A percentile compares a stretch with the other conserved stretches of the same genome.
These are phyloP conservation scores for Nicotiana sylvestris DNA, from an alignment of 257 asterid genomes.

Conservation along the genomic window DNA sequence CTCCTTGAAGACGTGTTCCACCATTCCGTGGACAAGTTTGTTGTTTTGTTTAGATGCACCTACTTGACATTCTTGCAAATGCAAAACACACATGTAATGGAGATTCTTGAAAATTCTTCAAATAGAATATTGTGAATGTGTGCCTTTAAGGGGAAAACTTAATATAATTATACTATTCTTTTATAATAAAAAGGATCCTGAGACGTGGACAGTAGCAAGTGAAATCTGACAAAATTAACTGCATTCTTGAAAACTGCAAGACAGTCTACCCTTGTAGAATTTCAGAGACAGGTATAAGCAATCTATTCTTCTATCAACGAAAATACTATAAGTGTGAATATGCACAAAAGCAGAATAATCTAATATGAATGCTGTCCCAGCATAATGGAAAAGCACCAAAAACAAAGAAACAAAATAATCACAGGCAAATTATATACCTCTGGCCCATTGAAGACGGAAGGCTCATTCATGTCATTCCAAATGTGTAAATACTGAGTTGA, in stretches of 20 bases:
- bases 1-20: not conserved
- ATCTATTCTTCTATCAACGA: not conserved
- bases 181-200: not conserved
- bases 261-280: not conserved
- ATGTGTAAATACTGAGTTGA: conserved; percentile 81
- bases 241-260: conserved; percentile 5
- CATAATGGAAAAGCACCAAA: not conserved
- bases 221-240: not conserved
- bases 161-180: not conserved
- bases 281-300: not conserved
- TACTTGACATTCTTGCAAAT: conserved; percentile 3
- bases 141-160: not conserved
- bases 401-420: not conserved
- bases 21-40: not conserved
- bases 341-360: not conserved
- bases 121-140: not conserved
- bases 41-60: not conserved
- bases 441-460: conserved; percentile 97
- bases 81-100: not conserved
- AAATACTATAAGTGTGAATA: not conserved
- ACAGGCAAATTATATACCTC: conserved; percentile 51
- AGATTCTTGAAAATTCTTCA: not conserved
- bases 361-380: not conserved
- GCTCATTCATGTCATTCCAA: conserved; percentile 99
- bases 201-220: not conserved